These are phyloP conservation scores for Plasmodium ovale DNA, from an alignment of 169 alveolate genomes.

Conservation along the genomic window DNA sequence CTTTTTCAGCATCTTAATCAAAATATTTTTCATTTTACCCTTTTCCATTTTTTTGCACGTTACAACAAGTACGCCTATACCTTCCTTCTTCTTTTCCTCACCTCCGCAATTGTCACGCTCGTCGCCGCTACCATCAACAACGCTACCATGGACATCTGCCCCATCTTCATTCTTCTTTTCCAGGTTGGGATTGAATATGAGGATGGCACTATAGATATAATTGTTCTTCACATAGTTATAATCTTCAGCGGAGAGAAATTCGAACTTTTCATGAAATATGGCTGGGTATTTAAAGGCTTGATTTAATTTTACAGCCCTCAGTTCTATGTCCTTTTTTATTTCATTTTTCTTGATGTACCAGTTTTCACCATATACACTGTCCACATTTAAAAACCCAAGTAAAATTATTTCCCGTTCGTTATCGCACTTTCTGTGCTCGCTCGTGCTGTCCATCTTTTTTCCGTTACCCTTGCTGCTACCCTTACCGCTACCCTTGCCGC, in stretches of 20 bases:
- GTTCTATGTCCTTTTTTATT: constrained; percentile 45
- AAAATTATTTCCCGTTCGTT: constrained; percentile 55
- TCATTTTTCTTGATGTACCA: constrained; percentile 41
- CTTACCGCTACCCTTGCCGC: too few relatives aligned
- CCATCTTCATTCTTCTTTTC: neutral
- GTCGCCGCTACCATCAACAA: neutral
- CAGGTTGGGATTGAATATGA: constrained; percentile 43
- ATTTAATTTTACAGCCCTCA: constrained; percentile 24
- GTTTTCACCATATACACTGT: constrained; percentile 40
- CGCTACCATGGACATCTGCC: neutral
- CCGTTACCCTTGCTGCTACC: too few relatives aligned
- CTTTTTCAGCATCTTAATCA: constrained; percentile 51
- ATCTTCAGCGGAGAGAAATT: constrained; percentile 35
- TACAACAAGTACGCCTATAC: constrained; percentile 57
- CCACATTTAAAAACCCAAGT: constrained; percentile 38
- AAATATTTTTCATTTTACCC: constrained; percentile 37
- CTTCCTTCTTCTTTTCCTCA: constrained; percentile 28
- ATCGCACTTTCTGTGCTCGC: constrained; percentile 9
- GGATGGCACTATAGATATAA: constrained; percentile 60
- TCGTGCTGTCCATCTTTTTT: neutral
- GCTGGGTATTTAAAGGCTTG: constrained; percentile 47
- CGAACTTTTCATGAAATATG: constrained; percentile 49
- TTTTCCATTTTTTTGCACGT: constrained; percentile 65
- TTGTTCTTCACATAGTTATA: constrained; percentile 47
- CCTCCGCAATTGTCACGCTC: neutral